phyloP scores from a whole-genome alignment of 495 filamentous ascomycete species.

The Poronia punctata region DNA sequence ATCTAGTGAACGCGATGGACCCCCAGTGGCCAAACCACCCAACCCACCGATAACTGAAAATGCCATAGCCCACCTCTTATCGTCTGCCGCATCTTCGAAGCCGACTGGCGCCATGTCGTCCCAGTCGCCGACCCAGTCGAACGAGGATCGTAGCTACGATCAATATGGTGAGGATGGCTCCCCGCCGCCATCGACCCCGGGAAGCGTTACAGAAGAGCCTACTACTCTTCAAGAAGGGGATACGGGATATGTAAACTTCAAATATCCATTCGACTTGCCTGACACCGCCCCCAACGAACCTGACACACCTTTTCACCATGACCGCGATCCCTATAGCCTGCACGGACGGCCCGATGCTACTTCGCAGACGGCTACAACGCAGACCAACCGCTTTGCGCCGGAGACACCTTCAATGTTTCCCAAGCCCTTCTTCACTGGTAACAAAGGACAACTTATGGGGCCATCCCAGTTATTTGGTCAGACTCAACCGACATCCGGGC shows the following conservation, averaged over 20 bases:
- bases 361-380: constrained; percentile 8
- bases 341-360: constrained; percentile 7
- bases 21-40: background rate
- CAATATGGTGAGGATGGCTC: constrained; percentile 19
- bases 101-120: constrained; percentile 21
- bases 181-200: constrained; percentile 13
- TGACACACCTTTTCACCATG: background rate
- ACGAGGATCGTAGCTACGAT: constrained; percentile 39
- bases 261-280: constrained; percentile 15
- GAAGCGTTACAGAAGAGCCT: constrained; percentile 17
- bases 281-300: constrained; percentile 12
- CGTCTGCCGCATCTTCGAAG: constrained; percentile 3
- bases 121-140: constrained; percentile 36
- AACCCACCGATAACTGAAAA: constrained; percentile 10
- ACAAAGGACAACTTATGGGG: constrained; percentile 26
- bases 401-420: constrained; percentile 37
- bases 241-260: constrained; percentile 30
- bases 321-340: background rate
- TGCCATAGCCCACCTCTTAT: constrained; percentile 6
- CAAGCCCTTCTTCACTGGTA: constrained; percentile 32
- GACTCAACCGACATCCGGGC: constrained; percentile 38
- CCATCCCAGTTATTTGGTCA: constrained; percentile 39
- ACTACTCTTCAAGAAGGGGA: constrained; percentile 27
- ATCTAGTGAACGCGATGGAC: constrained; percentile 7
- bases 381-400: constrained; percentile 16